Conservation (phyloP, 345 rosid species). For the Salix suchowensis region DNA sequence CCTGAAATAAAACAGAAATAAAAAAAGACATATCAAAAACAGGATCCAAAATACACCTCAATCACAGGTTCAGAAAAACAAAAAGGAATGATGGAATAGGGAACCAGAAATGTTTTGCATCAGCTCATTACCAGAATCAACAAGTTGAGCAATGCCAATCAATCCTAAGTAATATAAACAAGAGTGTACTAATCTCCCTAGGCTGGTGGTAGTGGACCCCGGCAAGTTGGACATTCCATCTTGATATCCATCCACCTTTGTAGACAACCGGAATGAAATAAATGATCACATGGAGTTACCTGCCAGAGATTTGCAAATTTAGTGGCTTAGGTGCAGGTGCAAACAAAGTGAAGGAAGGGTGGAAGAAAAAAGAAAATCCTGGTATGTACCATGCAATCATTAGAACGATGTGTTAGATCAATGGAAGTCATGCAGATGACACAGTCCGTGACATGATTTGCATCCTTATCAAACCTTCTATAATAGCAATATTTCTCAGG, state of each 20-base stretch:
- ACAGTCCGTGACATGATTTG: conserved; percentile 60
- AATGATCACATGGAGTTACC: conserved; percentile 98
- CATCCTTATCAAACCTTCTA: conserved; percentile 55
- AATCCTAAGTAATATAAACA: conserved; percentile 34
- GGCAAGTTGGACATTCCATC: conserved; percentile 99
- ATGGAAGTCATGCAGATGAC: conserved; percentile 94
- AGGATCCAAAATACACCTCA: background rate
- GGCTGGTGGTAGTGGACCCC: conserved; percentile 87
- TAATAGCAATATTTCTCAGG: conserved; percentile 93
- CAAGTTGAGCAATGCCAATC: conserved; percentile 13
- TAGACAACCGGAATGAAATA: conserved; percentile 88
- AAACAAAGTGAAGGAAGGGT: background rate
- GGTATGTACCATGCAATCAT: conserved; percentile 70
- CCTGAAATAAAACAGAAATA: conserved; percentile 15
- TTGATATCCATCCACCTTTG: conserved; percentile 99
- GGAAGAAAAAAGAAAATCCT: background rate
- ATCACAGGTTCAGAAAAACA: background rate
- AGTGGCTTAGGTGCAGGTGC: background rate
- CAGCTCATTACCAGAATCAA: conserved; percentile 29
- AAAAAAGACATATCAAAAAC: background rate
- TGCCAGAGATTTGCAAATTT: conserved; percentile 25
- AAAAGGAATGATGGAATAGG: background rate
- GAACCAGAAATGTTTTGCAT: background rate
- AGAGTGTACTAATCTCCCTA: conserved; percentile 28
- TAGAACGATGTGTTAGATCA: conserved; percentile 56